These are phyloP conservation scores for Russula ochroleuca DNA, from an alignment of 768 basidiomycete species.

Conservation along the genomic window DNA sequence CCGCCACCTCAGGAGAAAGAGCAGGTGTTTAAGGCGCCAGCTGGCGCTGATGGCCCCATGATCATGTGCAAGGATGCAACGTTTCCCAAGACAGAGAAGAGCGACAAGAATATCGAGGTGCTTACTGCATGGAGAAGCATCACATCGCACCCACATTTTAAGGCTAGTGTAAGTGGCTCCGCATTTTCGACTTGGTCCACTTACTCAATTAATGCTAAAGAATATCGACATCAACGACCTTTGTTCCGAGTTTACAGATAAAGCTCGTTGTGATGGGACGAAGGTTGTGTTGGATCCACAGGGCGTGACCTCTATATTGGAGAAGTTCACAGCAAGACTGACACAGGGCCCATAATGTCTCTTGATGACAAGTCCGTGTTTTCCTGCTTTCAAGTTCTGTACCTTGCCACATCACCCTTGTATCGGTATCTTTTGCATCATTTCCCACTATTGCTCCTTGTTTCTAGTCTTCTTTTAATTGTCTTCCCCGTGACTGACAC, in stretches of 20 bases:
- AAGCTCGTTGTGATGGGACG: slow-evolving; percentile 80
- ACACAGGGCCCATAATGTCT: slow-evolving; percentile 6
- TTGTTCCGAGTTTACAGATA: slow-evolving; percentile 72
- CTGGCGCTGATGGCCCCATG: slow-evolving; percentile 45
- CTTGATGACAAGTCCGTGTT: background rate
- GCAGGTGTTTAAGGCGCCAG: slow-evolving; percentile 39
- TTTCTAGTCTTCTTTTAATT: slow-evolving; percentile 19
- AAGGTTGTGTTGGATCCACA: slow-evolving; percentile 69
- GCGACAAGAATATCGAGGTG: slow-evolving; percentile 71
- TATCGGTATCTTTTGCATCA: slow-evolving; percentile 22
- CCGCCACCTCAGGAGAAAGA: slow-evolving; percentile 17
- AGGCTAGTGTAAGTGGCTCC: slow-evolving; percentile 45
- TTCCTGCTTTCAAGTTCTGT: slow-evolving; percentile 1
- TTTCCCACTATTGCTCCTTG: slow-evolving; percentile 3
- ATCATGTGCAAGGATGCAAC: slow-evolving; percentile 63
- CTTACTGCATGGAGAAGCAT: slow-evolving; percentile 76
- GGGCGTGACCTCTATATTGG: slow-evolving; percentile 43
- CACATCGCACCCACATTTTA: slow-evolving; percentile 68
- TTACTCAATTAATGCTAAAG: slow-evolving; percentile 35
- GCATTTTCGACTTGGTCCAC: background rate
- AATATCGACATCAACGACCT: slow-evolving; percentile 75
- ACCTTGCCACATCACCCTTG: slow-evolving; percentile 15
- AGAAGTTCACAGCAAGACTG: slow-evolving; percentile 37
- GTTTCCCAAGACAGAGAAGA: slow-evolving; percentile 65
- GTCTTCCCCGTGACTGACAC: background rate